Evolutionary conservation across 148 eudicot genomes (phyloP), one percentile per base, ranked within the genome.

Genomic region (Rhododendron williamsianum): DNA sequence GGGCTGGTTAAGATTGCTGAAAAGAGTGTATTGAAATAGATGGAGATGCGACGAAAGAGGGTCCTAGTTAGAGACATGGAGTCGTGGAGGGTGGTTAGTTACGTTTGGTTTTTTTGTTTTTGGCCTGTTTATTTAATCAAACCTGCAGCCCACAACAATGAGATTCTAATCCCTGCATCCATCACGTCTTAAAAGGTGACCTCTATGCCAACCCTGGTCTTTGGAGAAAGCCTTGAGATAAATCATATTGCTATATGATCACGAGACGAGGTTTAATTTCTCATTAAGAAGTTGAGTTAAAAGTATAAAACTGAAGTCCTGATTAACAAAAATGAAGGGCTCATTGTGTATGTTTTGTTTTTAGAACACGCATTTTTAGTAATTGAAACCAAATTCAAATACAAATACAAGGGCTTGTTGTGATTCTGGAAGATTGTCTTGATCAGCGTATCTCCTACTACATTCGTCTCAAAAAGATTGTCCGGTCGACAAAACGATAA

Each of bases 1-100:
- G 90, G 94, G 77, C 87, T 80, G 85, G 84, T 88, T 90, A 88
- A 90, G 78, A 78, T 48, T 56, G 49, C 58, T 56, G 38, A 23
- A 67, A 67, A 67, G 33, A 67, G 33, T 67, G 33, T 8, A 65
- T 25, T 12, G 36, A 27, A 27, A 69, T 30, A 69, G 74, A 11
- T 11, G 7, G 74, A 27, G 15, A 11, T 9, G 74, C 5, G 18
- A 30, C 36, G 11, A 27, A 69, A 69, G 74, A 27, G 74, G 74
- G 18, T 69, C 36, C 74, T 69, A 69, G 35, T 69, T 27, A 12
- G 74, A 69, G 74, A 10, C 74, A 69, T 27, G 18, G 4, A 69
- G 74, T 3, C 16, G 36, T 25, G 30, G 15, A 27, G 35, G 73
- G 35, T 25, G 36, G 35, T 67, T 67, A 27, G 27, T 25, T 27